These are phyloP conservation scores for Acanthamoeba quina DNA, from an alignment of 208 protist genomes.

Conservation along the genomic window DNA sequence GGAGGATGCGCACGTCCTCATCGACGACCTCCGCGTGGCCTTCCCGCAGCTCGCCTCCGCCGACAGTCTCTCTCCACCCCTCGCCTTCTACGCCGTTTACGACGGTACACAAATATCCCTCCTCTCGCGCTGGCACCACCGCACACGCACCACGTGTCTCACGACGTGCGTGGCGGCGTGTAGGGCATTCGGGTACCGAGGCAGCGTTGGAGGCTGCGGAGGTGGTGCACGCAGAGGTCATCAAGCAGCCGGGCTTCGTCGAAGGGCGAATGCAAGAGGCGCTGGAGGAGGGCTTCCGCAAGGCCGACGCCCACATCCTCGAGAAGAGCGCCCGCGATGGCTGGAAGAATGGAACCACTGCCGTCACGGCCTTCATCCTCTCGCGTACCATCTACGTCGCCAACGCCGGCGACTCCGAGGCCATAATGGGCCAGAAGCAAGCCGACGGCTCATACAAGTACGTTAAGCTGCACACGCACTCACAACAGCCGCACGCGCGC, in stretches of 20 bases:
- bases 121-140: background rate
- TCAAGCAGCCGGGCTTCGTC: background rate
- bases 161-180: background rate
- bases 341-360: constrained; percentile 38
- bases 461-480: background rate
- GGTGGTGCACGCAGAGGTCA: background rate
- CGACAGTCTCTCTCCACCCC: background rate
- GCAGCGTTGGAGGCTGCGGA: background rate
- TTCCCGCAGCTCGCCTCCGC: background rate
- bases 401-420: constrained; percentile 22
- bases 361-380: background rate
- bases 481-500: background rate
- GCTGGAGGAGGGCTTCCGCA: background rate
- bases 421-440: constrained; percentile 4
- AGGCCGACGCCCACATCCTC: background rate
- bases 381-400: background rate
- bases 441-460: background rate
- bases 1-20: constrained; percentile 17
- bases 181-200: background rate
- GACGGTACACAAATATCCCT: background rate
- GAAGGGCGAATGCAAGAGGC: constrained; percentile 19
- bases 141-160: background rate
- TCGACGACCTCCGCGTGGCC: background rate
- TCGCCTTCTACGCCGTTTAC: constrained; percentile 13
- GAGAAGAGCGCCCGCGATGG: background rate